A percentile compares a stretch with the other conserved stretches of the same genome.
Evolutionary conservation across 169 alveolate species (phyloP).

Genomic region (Cryptosporidium sp.): DNA sequence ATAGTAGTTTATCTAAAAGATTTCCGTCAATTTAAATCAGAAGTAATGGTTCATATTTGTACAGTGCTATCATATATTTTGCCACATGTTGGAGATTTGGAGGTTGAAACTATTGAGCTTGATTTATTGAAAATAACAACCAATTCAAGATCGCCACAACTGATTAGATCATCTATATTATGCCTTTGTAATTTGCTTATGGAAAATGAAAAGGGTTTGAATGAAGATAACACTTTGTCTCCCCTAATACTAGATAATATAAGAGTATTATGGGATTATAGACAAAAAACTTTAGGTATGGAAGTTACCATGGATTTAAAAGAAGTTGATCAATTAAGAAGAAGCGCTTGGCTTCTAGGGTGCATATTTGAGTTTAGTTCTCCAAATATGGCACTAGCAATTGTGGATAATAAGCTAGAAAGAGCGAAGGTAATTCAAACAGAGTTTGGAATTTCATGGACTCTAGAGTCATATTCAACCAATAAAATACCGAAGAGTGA

Average conservation of each 20-base stretch:
- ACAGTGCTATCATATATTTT: constrained; percentile 42
- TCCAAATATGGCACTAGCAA: constrained; percentile 20
- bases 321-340: constrained; percentile 40
- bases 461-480: background rate
- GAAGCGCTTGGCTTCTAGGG: constrained; percentile 70
- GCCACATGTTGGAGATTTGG: constrained; percentile 20
- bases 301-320: constrained; percentile 5
- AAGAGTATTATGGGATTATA: constrained; percentile 43
- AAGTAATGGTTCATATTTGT: constrained; percentile 55
- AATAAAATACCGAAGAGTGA: background rate
- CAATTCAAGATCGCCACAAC: constrained; percentile 66
- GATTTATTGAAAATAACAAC: constrained; percentile 49
- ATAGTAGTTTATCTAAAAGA: constrained; percentile 57
- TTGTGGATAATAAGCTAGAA: constrained; percentile 33
- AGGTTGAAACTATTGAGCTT: constrained; percentile 20
- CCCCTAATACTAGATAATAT: constrained; percentile 44
- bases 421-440: constrained; percentile 16
- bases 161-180: constrained; percentile 60
- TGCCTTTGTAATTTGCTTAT: constrained; percentile 24
- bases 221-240: constrained; percentile 10
- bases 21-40: constrained; percentile 17
- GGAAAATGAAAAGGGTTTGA: background rate
- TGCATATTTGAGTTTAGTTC: constrained; percentile 64
- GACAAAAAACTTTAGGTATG: background rate
- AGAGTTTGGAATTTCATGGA: constrained; percentile 73